Conservation (phyloP, 106 monocot genomes). For the Dendrobium huoshanense region DNA sequence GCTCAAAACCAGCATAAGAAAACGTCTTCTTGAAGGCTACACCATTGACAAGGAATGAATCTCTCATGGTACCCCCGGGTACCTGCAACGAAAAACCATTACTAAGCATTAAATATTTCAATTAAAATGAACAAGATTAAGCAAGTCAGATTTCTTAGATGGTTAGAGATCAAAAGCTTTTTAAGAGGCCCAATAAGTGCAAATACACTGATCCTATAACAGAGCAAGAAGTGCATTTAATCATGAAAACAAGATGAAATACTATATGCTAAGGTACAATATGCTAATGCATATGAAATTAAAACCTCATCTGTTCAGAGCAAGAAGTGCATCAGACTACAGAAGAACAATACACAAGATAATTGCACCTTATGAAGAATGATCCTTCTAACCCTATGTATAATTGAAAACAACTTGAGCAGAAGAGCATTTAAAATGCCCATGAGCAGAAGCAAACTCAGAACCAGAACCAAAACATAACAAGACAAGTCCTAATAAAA, state of each 20-base stretch:
- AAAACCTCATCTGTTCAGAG: neutral
- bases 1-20: conserved; percentile 99
- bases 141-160: neutral
- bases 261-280: neutral
- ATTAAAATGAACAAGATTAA: neutral
- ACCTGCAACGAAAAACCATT: conserved; percentile 34
- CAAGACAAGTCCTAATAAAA: neutral
- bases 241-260: neutral
- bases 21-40: conserved; percentile 99
- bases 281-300: neutral
- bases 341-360: neutral
- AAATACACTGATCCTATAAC: neutral
- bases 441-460: neutral
- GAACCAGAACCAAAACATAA: neutral
- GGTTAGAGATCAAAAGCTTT: neutral
- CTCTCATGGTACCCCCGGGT: conserved; percentile 92
- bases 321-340: neutral
- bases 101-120: neutral
- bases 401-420: neutral
- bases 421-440: too few species aligned
- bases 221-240: neutral
- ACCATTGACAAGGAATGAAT: conserved; percentile 97
- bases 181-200: neutral
- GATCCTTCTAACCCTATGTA: neutral
- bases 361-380: neutral